A percentile compares a stretch with the other conserved stretches of the same genome.
These are phyloP conservation scores for Salvia sclarea DNA, from an alignment of 305 asterid species.

Conservation along the genomic window DNA sequence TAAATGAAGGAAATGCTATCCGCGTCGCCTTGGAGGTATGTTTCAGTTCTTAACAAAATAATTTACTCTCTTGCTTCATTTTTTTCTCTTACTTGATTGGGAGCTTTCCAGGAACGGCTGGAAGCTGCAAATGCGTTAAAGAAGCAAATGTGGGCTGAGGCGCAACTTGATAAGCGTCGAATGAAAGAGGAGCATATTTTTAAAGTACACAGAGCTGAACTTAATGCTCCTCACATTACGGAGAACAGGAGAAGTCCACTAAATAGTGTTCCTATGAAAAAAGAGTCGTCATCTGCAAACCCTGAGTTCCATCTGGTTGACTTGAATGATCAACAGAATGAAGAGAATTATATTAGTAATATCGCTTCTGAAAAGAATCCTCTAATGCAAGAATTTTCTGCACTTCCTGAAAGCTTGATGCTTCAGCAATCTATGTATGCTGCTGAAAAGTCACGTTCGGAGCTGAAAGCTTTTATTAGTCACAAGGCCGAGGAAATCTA, in stretches of 20 bases:
- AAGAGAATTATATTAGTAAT: slow-evolving; percentile 39
- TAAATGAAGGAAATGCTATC: slow-evolving; percentile 83
- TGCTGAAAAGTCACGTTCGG: slow-evolving; percentile 72
- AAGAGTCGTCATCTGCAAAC: slow-evolving; percentile 39
- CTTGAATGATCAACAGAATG: slow-evolving; percentile 49
- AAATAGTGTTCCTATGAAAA: slow-evolving; percentile 38
- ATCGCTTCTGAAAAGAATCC: slow-evolving; percentile 43
- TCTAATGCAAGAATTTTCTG: slow-evolving; percentile 43
- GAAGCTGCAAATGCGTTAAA: slow-evolving; percentile 90
- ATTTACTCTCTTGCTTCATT: slow-evolving; percentile 10
- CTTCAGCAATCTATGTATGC: slow-evolving; percentile 62
- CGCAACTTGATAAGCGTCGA: slow-evolving; percentile 87
- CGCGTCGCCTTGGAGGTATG: slow-evolving; percentile 78
- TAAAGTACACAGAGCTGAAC: slow-evolving; percentile 54
- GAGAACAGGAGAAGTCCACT: slow-evolving; percentile 44
- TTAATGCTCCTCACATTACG: slow-evolving; percentile 24
- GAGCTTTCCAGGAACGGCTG: slow-evolving; percentile 76
- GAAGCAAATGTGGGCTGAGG: slow-evolving; percentile 97
- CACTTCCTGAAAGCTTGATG: slow-evolving; percentile 44
- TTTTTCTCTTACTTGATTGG: slow-evolving; percentile 29
- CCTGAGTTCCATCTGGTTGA: slow-evolving; percentile 44
- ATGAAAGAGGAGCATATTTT: slow-evolving; percentile 63
- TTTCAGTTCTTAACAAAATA: slow-evolving; percentile 21
- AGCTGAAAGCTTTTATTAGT: slow-evolving; percentile 64
- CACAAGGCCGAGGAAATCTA: slow-evolving; percentile 77